phyloP scores from a whole-genome alignment of 2,329 filamentous ascomycete species.

The Aspergillus flavus region DNA sequence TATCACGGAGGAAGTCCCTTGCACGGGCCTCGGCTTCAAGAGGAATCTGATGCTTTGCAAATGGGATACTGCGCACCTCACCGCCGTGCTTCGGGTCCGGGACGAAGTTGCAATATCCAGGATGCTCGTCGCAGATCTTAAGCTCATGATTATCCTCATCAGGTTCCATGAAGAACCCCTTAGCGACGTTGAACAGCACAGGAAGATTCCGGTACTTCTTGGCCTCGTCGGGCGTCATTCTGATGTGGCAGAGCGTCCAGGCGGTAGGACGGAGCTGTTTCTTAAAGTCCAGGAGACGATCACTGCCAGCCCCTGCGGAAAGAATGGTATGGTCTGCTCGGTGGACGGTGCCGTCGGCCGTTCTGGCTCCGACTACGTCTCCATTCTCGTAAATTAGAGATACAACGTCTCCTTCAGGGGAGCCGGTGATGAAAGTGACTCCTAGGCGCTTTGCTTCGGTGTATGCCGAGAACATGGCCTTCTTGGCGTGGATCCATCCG shows the following conservation, averaged over 20 bases:
- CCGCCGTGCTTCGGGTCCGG: slow-evolving; percentile 25
- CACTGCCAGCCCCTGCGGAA: slow-evolving; percentile 53
- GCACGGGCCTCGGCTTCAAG: slow-evolving; percentile 50
- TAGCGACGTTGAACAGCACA: slow-evolving; percentile 52
- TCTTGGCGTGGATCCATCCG: slow-evolving; percentile 58
- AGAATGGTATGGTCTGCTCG: slow-evolving; percentile 51
- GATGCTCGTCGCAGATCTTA: slow-evolving; percentile 55
- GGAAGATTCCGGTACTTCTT: slow-evolving; percentile 52
- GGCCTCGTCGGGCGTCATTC: slow-evolving; percentile 50
- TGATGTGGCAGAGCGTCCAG: slow-evolving; percentile 57
- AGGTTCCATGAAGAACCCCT: slow-evolving; percentile 55
- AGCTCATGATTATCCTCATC: slow-evolving; percentile 44
- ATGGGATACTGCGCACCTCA: slow-evolving; percentile 41
- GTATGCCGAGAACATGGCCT: slow-evolving; percentile 51
- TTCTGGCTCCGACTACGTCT: slow-evolving; percentile 48
- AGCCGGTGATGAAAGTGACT: slow-evolving; percentile 50
- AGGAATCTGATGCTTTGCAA: slow-evolving; percentile 49
- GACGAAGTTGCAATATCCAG: slow-evolving; percentile 57
- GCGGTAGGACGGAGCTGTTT: slow-evolving; percentile 57
- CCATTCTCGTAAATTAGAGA: slow-evolving; percentile 41
- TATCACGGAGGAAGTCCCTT: slow-evolving; percentile 53
- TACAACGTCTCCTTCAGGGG: slow-evolving; percentile 40
- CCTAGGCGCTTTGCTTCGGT: slow-evolving; percentile 51
- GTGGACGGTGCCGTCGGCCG: slow-evolving; percentile 46
- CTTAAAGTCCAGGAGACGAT: slow-evolving; percentile 53